Base-by-base conservation (phyloP, 2,329 filamentous ascomycete species). In the Stromatinia cepivora region DNA sequence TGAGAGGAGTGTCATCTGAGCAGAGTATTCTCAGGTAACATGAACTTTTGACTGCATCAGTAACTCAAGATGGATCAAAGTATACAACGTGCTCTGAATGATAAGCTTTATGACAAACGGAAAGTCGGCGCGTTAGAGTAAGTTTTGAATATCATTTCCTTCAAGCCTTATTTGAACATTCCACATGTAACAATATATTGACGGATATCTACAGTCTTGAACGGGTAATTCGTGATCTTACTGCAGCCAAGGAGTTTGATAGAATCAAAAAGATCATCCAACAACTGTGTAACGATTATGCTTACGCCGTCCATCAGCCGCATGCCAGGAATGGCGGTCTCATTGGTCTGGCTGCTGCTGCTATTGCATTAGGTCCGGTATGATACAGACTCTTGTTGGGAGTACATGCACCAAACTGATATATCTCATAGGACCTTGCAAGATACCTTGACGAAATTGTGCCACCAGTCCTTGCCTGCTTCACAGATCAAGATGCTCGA, bases 101-200 rank as follows among this genome's bases (percentile, higher is more conserved):
- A 99, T 83, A 99, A 97, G 87, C 90, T 98, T 79, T 99, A 99
- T 81, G 95, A 99, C 79, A 97, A 96, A 84, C 89, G 96, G 79
- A 99, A 99, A 82, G 90, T 93, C 78, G 95, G 95, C 73, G 95
- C 96, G 76, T 87, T 99, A 70, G 95, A 99, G 93, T 97, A 89
- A 77, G 91, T 62, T 28, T 45, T 13, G 17, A 34, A 36, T 52
- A n/a, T 36, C 62, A n/a, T 20, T 34, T 13, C 46, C 48, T 36
- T 28, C 31, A n/a, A 34, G n/a, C 31, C 48, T 48, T 28, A 31
- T n/a, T 50, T 34, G 45, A 25, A 36, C 7, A 20, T 17, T 4
- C 46, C 28, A 64, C 46, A 9, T 52, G 34, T 31, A 63, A 67
- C 9, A 61, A 42, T 9, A 61, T 67, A 46, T 57, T 70, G 22